Evolutionary conservation across 2,329 filamentous ascomycete genomes (phyloP), one percentile per base, ranked within the genome.

Genomic region (Shiraia sp.): DNA sequence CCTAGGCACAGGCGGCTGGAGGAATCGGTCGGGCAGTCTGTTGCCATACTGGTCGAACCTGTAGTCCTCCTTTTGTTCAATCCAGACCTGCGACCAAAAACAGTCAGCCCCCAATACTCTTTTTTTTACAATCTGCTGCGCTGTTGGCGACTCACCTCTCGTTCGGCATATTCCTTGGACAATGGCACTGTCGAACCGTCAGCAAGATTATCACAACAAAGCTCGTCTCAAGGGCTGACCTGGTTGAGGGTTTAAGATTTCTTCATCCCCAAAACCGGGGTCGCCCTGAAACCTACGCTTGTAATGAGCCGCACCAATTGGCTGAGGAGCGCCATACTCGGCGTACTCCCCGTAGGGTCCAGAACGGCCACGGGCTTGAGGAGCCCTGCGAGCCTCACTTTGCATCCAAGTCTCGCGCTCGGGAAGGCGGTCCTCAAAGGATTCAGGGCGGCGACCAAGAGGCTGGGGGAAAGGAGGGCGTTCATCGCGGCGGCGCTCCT

Each of bases 21-120:
- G 57, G 36, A 51, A 53, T 19, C 54, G 47, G 17, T 67, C 63
- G 13, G 65, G 65, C 40, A 68, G 46, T 34, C 53, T 52, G 32
- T 68, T 68, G 15, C 65, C 65, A 39, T 68, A 68, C 51, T 67
- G 44, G 40, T 68, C 65, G 40, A 57, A 61, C 16, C 62, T 50
- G 34, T 59, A 66, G 42, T 68, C 63, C 43, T 67, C 57, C 56
- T 64, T 65, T 47, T 68, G 51, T 45, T 68, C 65, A 40, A 68
- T 55, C 65, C 65, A 68, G 35, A 66, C 49, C 64, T 66, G 46
- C 30, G 32, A 9, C 13, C 15, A 28, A 17, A 24, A 43, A 42
- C 32, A 42, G 47, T 45, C 36, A 49, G 35, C 42, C 40, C 40
- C 42, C 42, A 34, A 35, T 38, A 38, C 38, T 25, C 26, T 10